Percentiles rank a stretch among this genome's conserved stretches.
Evolutionary conservation across 495 filamentous ascomycete genomes (phyloP).

Genomic region (Parmelia sp.): DNA sequence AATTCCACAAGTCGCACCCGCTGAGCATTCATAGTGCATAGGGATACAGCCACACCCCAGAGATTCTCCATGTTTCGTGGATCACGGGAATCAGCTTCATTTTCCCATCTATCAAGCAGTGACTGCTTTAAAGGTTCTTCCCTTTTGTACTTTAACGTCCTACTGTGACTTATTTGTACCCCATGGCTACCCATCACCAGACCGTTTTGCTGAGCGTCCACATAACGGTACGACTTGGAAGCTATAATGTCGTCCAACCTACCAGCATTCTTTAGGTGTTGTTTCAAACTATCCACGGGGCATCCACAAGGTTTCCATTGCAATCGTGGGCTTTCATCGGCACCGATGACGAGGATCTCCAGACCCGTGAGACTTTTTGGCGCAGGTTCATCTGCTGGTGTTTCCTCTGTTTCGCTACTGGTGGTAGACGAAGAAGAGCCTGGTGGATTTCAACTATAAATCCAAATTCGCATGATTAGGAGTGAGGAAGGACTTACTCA

Average conservation of each 20-base stretch:
- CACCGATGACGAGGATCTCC: no score
- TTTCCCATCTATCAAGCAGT: background rate
- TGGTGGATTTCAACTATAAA: no score
- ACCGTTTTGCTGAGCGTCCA: background rate
- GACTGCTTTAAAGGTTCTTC: background rate
- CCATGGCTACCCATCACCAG: conserved; percentile 5
- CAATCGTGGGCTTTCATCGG: background rate
- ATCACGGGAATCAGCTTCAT: background rate
- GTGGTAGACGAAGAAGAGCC: background rate
- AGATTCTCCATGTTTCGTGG: background rate
- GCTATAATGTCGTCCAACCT: background rate
- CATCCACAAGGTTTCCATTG: background rate
- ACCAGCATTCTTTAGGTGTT: background rate
- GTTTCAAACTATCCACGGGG: background rate
- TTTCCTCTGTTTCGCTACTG: background rate
- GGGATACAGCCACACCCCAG: background rate
- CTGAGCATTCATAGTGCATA: background rate
- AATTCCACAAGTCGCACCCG: background rate
- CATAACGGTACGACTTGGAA: conserved; percentile 2
- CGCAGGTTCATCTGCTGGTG: background rate
- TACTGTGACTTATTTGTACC: background rate
- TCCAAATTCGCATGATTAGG: background rate
- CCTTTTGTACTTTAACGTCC: background rate
- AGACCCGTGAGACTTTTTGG: background rate
- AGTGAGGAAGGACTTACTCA: no score